Evolutionary conservation across 176 grass and related monocot species (phyloP), one percentile per base, ranked within the genome.

Genomic region (Phoenix dactylifera): DNA sequence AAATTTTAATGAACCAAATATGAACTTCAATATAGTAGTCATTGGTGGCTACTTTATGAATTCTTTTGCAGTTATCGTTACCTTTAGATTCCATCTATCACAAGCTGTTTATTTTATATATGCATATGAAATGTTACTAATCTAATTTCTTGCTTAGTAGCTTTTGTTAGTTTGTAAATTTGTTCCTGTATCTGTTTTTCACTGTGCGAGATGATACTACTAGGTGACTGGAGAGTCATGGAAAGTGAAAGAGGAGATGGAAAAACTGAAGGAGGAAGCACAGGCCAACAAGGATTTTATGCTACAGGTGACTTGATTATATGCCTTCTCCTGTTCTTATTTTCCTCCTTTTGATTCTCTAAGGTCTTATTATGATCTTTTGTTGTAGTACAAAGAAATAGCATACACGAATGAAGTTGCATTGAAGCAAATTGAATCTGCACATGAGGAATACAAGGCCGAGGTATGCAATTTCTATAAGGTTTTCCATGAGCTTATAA

Each of bases 351-450:
- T 82, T 73, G 24, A 16, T 35, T 68, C 68, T 85, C 22, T 56
- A 23, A 58, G 2, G 35, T 12, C 35, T 15, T 7, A 14, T 44
- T 14, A 44, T 44, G 35, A 44, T 44, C 35, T 60, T 84, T 18
- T 30, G 65, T n/a, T 71, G 51, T 76, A 98, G 93, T 98, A 92
- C 79, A 98, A 98, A 80, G 93, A 89, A 85, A 98, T 98, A 58
- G 81, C 93, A 32, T 66, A 76, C 65, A 88, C 79, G 56, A 98
- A 91, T 82, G 93, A 98, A 86, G 79, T 71, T 52, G 88, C 88
- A 24, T 59, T 98, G 63, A 98, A 86, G 76, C 93, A 92, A 83
- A 81, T 98, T 55, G 93, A 92, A 66, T 86, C 79, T 71, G 82
- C 78, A 52, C 77, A 89, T 67, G 76, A 81, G 59, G 64, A 85